Conservation (phyloP, 192 early-diverging fungal species). For the Linderina pennispora region DNA sequence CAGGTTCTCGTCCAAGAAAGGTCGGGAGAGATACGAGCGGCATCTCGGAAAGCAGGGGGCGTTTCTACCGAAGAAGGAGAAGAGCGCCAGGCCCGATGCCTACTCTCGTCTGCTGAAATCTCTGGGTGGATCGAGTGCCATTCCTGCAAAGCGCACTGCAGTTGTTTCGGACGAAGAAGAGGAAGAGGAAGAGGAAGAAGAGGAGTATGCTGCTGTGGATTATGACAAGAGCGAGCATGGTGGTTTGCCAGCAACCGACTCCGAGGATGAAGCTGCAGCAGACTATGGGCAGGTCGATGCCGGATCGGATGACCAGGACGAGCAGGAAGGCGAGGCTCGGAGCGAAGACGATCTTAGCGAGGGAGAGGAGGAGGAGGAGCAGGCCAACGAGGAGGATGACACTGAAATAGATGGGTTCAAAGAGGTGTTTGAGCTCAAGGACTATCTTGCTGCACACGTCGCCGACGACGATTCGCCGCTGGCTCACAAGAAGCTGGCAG, state of each 20-base stretch:
- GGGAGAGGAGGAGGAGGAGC: constrained; percentile 22
- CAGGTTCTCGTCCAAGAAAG: background rate
- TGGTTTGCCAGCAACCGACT: no score
- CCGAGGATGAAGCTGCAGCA: background rate
- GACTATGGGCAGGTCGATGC: background rate
- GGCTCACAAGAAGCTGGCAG: constrained; percentile 34
- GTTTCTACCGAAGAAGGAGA: constrained; percentile 2
- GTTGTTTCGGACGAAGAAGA: constrained; percentile 24
- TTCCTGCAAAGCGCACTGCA: background rate
- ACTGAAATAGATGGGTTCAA: constrained; percentile 6
- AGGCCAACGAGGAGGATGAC: constrained; percentile 3
- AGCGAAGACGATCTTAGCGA: constrained; percentile 33
- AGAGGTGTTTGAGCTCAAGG: constrained; percentile 19
- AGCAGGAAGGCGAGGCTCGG: constrained; percentile 39
- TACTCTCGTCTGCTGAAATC: constrained; percentile 34
- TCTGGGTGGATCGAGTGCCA: constrained; percentile 4
- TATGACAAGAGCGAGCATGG: no score
- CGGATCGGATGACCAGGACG: constrained; percentile 28
- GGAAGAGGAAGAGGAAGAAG: background rate
- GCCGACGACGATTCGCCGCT: constrained; percentile 19
- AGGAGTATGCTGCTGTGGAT: background rate
- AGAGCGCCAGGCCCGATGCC: constrained; percentile 12
- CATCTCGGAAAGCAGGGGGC: background rate
- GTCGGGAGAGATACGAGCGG: background rate
- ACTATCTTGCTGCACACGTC: constrained; percentile 32